A percentile compares a stretch with the other conserved stretches of the same genome.
phyloP scores from a whole-genome alignment of 805 yeast species.

The Candida ponderosae region DNA sequence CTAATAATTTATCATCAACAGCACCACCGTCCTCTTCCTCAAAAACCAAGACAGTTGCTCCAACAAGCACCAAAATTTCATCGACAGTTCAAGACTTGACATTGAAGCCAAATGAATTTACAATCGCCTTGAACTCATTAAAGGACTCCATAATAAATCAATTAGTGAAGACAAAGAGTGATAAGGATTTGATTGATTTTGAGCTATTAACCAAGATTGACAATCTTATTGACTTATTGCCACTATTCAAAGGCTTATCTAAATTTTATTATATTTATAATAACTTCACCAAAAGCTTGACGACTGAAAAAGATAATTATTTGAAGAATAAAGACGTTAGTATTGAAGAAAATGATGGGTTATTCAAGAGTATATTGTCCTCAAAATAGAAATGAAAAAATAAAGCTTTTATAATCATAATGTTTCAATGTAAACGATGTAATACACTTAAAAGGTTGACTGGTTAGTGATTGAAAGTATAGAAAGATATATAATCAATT shows the following conservation, averaged over 20 bases:
- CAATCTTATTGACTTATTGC: slow-evolving; percentile 38
- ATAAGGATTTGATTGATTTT: slow-evolving; percentile 21
- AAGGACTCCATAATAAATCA: slow-evolving; percentile 38
- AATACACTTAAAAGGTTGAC: no score
- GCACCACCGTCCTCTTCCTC: no score
- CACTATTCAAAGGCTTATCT: slow-evolving; percentile 45
- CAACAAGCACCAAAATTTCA: slow-evolving; percentile 9
- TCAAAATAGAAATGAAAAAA: no score
- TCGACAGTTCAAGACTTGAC: slow-evolving; percentile 7
- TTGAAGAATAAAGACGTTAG: slow-evolving; percentile 20
- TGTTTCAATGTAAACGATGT: no score
- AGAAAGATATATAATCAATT: no score
- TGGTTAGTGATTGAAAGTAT: no score
- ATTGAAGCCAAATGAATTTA: slow-evolving; percentile 25
- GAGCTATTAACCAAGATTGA: slow-evolving; percentile 36
- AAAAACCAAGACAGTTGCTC: no score
- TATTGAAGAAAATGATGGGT: slow-evolving; percentile 16
- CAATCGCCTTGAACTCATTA: slow-evolving; percentile 34
- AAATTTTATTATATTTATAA: slow-evolving; percentile 42
- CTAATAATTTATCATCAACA: background rate
- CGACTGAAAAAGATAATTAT: slow-evolving; percentile 26
- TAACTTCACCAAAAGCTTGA: slow-evolving; percentile 38
- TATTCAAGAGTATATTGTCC: slow-evolving; percentile 12
- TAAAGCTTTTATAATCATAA: no score
- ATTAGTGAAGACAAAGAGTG: slow-evolving; percentile 18